A percentile compares a stretch with the other conserved stretches of the same genome.
phyloP scores from a whole-genome alignment of 805 yeast genomes.

The Blastobotrys attinorum region DNA sequence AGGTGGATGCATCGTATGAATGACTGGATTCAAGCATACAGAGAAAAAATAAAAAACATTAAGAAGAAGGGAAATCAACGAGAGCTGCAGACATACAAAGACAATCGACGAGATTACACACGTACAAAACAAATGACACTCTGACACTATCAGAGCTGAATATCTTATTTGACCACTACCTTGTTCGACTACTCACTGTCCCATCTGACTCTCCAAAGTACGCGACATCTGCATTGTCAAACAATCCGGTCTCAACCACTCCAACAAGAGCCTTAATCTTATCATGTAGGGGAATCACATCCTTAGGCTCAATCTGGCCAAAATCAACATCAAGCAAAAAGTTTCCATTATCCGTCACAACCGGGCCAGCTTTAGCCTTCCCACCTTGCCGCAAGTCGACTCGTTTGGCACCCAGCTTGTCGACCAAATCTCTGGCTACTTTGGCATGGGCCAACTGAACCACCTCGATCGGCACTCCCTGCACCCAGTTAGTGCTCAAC shows the following conservation, averaged over 20 bases:
- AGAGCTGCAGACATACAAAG: too few relatives aligned
- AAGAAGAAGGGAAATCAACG: too few relatives aligned
- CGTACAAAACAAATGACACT: too few relatives aligned
- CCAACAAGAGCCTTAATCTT: constrained; percentile 74
- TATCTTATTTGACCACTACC: too few relatives aligned
- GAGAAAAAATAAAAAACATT: too few relatives aligned
- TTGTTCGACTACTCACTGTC: too few relatives aligned
- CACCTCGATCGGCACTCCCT: constrained; percentile 93
- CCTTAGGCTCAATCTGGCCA: constrained; percentile 51
- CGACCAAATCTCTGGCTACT: constrained; percentile 58
- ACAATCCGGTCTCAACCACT: constrained; percentile 93
- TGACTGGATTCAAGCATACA: too few relatives aligned
- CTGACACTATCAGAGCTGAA: too few relatives aligned
- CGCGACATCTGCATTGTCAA: constrained; percentile 63
- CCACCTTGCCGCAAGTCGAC: constrained; percentile 77
- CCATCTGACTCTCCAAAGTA: constrained; percentile 90
- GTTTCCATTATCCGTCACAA: constrained; percentile 92
- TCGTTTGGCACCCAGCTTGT: constrained; percentile 51
- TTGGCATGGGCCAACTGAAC: constrained; percentile 82
- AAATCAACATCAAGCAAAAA: constrained; percentile 90
- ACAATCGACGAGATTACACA: too few relatives aligned
- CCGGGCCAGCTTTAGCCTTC: constrained; percentile 92
- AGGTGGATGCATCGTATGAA: too few relatives aligned
- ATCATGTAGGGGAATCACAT: constrained; percentile 46
- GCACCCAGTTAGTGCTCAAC: constrained; percentile 75